Evolutionary conservation across 129 eudicot genomes (phyloP), one percentile per base, ranked within the genome.

Genomic region (Apium graveolens): DNA sequence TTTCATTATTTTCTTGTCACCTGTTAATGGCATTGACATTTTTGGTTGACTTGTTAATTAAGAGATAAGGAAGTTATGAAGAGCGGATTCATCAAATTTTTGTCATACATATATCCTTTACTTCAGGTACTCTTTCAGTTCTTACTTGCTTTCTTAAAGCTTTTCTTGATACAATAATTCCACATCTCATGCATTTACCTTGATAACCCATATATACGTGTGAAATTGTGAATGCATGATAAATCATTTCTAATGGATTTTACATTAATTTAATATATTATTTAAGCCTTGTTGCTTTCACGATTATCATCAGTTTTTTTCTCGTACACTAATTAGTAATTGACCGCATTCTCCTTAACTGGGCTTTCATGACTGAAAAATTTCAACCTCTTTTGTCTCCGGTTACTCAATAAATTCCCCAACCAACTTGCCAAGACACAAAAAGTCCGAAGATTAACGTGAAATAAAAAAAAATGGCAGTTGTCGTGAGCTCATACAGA

Each of bases 31-130:
- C 55, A 41, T 53, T 53, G 45, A 21, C 55, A 49, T 79, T 57
- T 84, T 21, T 78, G 35, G 31, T 83, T 70, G 29, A 46, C 63
- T 81, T 79, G 73, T 63, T 57, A 51, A 78, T 79, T 82, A 82
- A 95, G 98, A 91, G 81, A 83, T 72, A 73, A 68, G 74, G 74
- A 84, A 27, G 51, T 75, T 37, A 79, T 79, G 37, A 91, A 86
- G 43, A 86, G 82, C 78, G 90, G 92, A 43, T 90, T 87, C 81
- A 83, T 91, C 69, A 75, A 89, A 70, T 95, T 95, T 79, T 96
- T 90, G 77, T 79, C 92, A 14, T 70, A 77, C 57, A 88, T 89
- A 84, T 85, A 88, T 79, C 98, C 98, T 70, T 81, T 91, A 76
- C 97, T 95, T 81, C 97, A 91, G 96, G 98, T 91, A 73, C 34